Evolutionary conservation across 2,329 filamentous ascomycete species (phyloP).

Genomic region (Alternaria panax): DNA sequence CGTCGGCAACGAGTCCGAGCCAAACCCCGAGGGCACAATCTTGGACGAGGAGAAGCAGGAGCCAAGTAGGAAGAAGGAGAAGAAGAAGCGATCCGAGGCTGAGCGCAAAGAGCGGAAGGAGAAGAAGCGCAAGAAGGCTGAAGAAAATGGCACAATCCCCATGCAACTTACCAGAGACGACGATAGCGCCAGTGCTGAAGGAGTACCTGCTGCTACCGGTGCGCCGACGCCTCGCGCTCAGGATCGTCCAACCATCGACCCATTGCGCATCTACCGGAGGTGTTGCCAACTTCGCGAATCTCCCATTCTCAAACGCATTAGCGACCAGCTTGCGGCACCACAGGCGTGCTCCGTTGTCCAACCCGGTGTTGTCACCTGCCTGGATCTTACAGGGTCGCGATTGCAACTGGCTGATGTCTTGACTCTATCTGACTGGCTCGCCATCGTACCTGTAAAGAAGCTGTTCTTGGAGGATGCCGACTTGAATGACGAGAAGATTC

Average conservation of each 20-base stretch:
- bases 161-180: conserved; percentile 80
- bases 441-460: conserved; percentile 88
- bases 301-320: conserved; percentile 88
- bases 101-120: conserved; percentile 93
- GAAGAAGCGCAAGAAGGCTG: conserved; percentile 81
- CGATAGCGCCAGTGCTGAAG: conserved; percentile 47
- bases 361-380: conserved; percentile 78
- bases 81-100: conserved; percentile 93
- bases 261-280: conserved; percentile 88
- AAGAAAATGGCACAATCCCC: conserved; percentile 86
- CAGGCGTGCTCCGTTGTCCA: conserved; percentile 69
- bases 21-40: conserved; percentile 51
- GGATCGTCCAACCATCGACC: conserved; percentile 83
- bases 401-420: conserved; percentile 83
- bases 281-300: conserved; percentile 95
- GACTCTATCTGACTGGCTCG: conserved; percentile 91
- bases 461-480: conserved; percentile 87
- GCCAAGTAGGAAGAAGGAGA: conserved; percentile 81
- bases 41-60: conserved; percentile 46
- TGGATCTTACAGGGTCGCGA: conserved; percentile 85
- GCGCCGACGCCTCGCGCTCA: conserved; percentile 60
- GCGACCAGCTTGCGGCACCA: conserved; percentile 80
- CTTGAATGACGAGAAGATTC: conserved; percentile 83
- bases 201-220: conserved; percentile 20
- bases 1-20: conserved; percentile 53